A percentile compares a stretch with the other conserved stretches of the same genome.
These are phyloP conservation scores for Cairneyella variabilis DNA, from an alignment of 495 filamentous ascomycete genomes.

Conservation along the genomic window DNA sequence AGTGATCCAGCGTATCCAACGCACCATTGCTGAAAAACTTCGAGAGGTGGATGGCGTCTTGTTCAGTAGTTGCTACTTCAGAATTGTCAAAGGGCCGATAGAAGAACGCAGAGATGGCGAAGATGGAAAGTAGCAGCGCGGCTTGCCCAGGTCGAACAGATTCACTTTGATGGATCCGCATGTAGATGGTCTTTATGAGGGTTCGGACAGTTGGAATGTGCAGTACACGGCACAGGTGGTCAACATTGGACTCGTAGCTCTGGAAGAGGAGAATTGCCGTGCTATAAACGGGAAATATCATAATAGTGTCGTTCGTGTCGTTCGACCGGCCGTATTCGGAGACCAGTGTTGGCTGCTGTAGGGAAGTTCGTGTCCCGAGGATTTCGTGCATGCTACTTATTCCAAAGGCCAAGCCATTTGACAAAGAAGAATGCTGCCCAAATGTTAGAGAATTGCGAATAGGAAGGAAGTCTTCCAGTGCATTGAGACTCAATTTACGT, in stretches of 20 bases:
- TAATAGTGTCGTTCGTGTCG: slow-evolving; percentile 2
- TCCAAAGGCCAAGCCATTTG: slow-evolving; percentile 13
- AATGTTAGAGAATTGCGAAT: background rate
- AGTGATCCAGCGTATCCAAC: slow-evolving; percentile 25
- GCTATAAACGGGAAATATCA: slow-evolving; percentile 17
- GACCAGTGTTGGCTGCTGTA: background rate
- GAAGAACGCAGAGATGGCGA: slow-evolving; percentile 36
- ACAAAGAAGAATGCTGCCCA: slow-evolving; percentile 15
- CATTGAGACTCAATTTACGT: slow-evolving; percentile 3
- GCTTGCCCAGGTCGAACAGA: slow-evolving; percentile 24
- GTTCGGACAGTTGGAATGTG: slow-evolving; percentile 26
- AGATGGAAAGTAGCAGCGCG: slow-evolving; percentile 38
- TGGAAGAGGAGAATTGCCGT: slow-evolving; percentile 32
- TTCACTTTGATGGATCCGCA: slow-evolving; percentile 21
- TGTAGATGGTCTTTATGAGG: slow-evolving; percentile 36
- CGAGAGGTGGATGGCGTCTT: slow-evolving; percentile 16
- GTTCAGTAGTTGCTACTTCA: slow-evolving; percentile 12
- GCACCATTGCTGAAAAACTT: slow-evolving; percentile 20
- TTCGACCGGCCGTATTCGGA: background rate
- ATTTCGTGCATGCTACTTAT: slow-evolving; percentile 9
- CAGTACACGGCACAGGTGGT: slow-evolving; percentile 39
- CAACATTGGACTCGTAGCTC: slow-evolving; percentile 34
- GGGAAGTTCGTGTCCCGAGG: background rate
- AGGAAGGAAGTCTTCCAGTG: background rate
- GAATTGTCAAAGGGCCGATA: slow-evolving; percentile 19